phyloP scores from a whole-genome alignment of 2,329 filamentous ascomycete genomes.

The Sporothrix humicola region DNA sequence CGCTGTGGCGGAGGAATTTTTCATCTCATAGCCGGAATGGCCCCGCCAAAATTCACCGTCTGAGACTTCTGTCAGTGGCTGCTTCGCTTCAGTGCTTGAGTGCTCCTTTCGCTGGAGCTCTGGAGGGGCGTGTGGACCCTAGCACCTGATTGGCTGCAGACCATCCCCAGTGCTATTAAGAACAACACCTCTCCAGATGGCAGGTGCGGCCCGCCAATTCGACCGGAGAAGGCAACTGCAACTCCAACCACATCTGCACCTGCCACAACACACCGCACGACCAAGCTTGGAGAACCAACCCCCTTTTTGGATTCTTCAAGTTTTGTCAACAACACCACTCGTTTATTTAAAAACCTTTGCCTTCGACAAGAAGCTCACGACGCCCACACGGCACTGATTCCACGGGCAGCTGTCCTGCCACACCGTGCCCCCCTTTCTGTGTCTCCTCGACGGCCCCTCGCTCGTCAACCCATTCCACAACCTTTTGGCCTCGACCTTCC shows the following conservation, averaged over 20 bases:
- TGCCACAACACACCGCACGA: conserved; percentile 4
- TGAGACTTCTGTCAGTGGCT: background rate
- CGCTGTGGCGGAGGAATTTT: conserved; percentile 15
- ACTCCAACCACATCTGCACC: background rate
- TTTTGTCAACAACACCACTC: conserved; percentile 6
- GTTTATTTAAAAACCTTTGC: conserved; percentile 7
- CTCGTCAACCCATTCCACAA: background rate
- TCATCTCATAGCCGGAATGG: background rate
- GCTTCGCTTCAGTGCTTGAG: background rate
- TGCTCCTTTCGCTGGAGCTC: conserved; percentile 24
- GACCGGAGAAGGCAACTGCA: background rate
- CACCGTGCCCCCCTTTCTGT: conserved; percentile 17
- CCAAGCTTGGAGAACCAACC: conserved; percentile 9
- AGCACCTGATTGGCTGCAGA: conserved; percentile 29
- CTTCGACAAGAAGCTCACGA: background rate
- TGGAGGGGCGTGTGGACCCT: conserved; percentile 26
- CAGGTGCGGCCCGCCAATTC: background rate
- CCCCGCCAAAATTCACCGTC: background rate
- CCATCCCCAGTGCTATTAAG: background rate
- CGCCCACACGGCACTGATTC: background rate
- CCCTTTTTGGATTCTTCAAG: background rate
- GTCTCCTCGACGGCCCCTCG: conserved; percentile 5
- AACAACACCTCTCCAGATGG: conserved; percentile 27
- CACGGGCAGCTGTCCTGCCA: background rate
- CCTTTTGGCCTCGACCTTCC: background rate